Percentiles rank a stretch among this genome's conserved stretches.
Conservation (phyloP, 257 asterid genomes). For the Solanum sitiens region DNA sequence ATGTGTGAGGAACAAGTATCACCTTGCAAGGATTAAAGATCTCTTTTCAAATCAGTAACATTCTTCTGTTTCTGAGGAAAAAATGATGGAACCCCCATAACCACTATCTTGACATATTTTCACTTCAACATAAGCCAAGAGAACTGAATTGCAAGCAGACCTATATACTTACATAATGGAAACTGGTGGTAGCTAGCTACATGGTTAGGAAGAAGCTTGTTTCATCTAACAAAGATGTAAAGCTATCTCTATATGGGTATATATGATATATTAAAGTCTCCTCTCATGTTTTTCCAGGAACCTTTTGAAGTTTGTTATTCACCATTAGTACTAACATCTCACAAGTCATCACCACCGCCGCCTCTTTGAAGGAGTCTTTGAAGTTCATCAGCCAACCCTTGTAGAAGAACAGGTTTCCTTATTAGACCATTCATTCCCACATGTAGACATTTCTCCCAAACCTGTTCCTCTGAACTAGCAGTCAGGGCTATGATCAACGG, state of each 20-base stretch:
- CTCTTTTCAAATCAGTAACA: neutral
- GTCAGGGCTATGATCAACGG: conserved; percentile 34
- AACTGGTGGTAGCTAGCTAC: neutral
- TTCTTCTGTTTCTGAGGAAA: neutral
- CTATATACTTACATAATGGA: neutral
- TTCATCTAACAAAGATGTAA: neutral
- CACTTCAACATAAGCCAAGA: neutral
- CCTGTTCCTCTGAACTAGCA: conserved; percentile 29
- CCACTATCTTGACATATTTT: neutral
- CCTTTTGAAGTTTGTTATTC: neutral
- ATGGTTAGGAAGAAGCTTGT: neutral
- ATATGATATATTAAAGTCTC: neutral
- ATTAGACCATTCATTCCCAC: conserved; percentile 39
- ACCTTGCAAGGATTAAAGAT: neutral
- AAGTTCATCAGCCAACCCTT: conserved; percentile 32
- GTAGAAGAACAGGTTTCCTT: conserved; percentile 29
- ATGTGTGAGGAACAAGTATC: neutral
- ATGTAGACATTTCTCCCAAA: conserved; percentile 23
- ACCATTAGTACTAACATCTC: neutral
- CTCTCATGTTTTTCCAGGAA: neutral
- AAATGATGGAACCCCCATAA: neutral
- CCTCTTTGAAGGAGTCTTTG: conserved; percentile 20
- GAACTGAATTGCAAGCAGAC: neutral
- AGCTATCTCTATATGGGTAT: neutral
- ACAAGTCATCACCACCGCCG: conserved; percentile 6